Conservation (phyloP, 805 yeast genomes). For the Saccharomycodes ludwigii region DNA sequence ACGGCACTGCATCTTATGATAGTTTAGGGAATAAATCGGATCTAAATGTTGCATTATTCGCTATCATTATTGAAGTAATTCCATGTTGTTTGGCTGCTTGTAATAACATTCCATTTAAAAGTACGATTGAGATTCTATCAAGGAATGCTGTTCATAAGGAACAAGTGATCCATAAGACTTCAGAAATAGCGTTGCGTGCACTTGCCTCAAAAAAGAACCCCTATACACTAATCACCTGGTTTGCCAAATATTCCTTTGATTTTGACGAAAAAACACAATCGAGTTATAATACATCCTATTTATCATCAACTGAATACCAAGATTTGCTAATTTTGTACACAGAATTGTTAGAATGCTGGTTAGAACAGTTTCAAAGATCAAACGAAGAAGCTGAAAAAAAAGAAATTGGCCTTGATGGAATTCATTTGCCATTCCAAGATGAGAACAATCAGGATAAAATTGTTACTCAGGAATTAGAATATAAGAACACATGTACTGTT, state of each 20-base stretch:
- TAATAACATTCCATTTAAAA: conserved; percentile 41
- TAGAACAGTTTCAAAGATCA: conserved; percentile 42
- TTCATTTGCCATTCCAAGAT: conserved; percentile 14
- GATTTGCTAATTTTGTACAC: conserved; percentile 56
- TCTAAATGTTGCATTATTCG: conserved; percentile 47
- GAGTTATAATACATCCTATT: conserved; percentile 41
- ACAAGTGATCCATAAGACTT: conserved; percentile 46
- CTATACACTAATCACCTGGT: conserved; percentile 54
- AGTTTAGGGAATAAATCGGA: too few species aligned
- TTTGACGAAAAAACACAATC: conserved; percentile 57
- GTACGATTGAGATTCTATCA: conserved; percentile 62
- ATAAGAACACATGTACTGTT: conserved; percentile 69
- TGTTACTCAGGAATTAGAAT: conserved; percentile 52
- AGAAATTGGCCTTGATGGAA: conserved; percentile 22
- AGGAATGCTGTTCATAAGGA: conserved; percentile 65
- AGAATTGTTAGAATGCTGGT: conserved; percentile 74
- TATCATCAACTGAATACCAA: conserved; percentile 50
- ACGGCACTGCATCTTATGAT: too few species aligned
- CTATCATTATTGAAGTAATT: conserved; percentile 54
- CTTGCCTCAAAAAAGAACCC: conserved; percentile 63
- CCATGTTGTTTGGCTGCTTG: conserved; percentile 53
- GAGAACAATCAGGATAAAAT: conserved; percentile 12
- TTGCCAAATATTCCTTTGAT: conserved; percentile 70
- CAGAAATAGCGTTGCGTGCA: conserved; percentile 48
- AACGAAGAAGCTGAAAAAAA: conserved; percentile 20